A percentile compares a stretch with the other conserved stretches of the same genome.
Evolutionary conservation across 345 rosid species (phyloP).

Genomic region (Cardiospermum halicacabum): DNA sequence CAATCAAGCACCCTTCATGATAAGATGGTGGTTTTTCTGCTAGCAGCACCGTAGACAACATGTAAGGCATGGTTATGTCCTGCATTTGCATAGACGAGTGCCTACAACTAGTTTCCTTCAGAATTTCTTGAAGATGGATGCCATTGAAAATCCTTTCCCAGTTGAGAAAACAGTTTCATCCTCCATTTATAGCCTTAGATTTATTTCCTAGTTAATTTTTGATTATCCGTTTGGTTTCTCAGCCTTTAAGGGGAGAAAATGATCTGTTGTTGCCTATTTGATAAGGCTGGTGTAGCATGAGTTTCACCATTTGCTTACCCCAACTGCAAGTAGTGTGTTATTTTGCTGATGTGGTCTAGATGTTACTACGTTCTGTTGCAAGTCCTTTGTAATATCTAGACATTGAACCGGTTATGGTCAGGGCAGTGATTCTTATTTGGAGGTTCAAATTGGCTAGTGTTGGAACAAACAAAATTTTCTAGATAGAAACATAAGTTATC

Average conservation of each 20-base stretch:
- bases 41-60: not conserved
- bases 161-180: not conserved
- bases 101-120: not conserved
- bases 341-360: not conserved
- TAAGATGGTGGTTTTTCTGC: not conserved
- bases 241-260: conserved; percentile 2
- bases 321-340: not conserved
- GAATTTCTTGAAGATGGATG: conserved; percentile 7
- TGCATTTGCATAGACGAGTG: not conserved
- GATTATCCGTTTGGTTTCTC: conserved; percentile 4
- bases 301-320: not conserved
- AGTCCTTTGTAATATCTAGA: not conserved
- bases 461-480: not conserved
- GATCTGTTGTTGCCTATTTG: conserved; percentile 7
- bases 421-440: not conserved
- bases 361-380: no score
- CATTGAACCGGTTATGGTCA: not conserved
- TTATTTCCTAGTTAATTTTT: not conserved
- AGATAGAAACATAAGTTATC: not conserved
- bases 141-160: conserved; percentile 11
- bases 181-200: not conserved
- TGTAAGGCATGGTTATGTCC: not conserved
- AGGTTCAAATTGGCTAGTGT: not conserved
- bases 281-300: not conserved
- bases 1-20: not conserved